Percentiles rank a stretch among this genome's conserved stretches.
Evolutionary conservation across 2,329 filamentous ascomycete species (phyloP).

Genomic region (Clonostachys chloroleuca): DNA sequence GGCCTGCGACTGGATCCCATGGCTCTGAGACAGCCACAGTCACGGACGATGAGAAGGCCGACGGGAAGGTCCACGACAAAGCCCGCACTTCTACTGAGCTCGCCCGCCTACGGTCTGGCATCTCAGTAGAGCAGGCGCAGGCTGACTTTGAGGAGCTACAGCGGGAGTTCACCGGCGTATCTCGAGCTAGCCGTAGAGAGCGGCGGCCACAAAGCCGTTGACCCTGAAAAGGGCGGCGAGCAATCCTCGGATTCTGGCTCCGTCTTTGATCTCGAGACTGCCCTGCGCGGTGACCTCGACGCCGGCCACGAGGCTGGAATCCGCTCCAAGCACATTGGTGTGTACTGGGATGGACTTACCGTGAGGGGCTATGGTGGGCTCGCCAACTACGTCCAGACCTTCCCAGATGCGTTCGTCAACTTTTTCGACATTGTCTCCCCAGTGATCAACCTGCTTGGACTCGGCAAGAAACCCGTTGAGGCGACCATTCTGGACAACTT

Average conservation of each 20-base stretch:
- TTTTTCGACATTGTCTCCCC: constrained; percentile 74
- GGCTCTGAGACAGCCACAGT: constrained; percentile 19
- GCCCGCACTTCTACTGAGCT: constrained; percentile 9
- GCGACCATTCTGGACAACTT: constrained; percentile 72
- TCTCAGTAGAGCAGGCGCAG: constrained; percentile 64
- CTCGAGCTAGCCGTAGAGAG: constrained; percentile 38
- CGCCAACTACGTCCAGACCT: constrained; percentile 69
- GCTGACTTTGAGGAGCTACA: constrained; percentile 67
- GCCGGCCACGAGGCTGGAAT: constrained; percentile 76
- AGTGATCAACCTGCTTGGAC: constrained; percentile 56
- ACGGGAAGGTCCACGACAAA: constrained; percentile 4
- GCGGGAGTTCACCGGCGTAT: constrained; percentile 53
- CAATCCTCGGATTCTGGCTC: constrained; percentile 33
- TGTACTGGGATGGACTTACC: constrained; percentile 73
- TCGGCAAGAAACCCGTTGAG: constrained; percentile 64
- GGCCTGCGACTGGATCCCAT: constrained; percentile 10
- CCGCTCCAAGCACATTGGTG: constrained; percentile 73
- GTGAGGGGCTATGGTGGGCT: constrained; percentile 72
- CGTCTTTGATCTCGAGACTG: constrained; percentile 70
- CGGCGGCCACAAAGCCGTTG: constrained; percentile 2
- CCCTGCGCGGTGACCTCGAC: constrained; percentile 65
- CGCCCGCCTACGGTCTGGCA: constrained; percentile 4
- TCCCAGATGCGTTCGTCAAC: constrained; percentile 70
- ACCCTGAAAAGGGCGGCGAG: constrained; percentile 3
- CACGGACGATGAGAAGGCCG: constrained; percentile 6